phyloP scores from a whole-genome alignment of 192 early-diverging fungal genomes.

The Gonapodya sp. region DNA sequence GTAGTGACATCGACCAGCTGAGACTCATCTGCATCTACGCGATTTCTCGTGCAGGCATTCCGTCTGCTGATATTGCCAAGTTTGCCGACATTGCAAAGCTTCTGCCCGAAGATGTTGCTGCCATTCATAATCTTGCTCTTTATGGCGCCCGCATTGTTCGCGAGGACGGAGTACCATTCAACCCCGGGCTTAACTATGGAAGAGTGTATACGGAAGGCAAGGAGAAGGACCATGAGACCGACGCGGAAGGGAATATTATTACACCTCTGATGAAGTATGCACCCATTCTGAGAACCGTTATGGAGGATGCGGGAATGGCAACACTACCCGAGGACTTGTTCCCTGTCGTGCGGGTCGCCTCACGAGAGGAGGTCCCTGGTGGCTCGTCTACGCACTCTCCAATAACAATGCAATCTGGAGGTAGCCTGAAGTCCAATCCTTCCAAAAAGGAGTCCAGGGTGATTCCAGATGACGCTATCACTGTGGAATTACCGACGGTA shows the following conservation, averaged over 20 bases:
- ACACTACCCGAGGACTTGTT: constrained; percentile 52
- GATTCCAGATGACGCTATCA: background rate
- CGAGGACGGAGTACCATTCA: background rate
- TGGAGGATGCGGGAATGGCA: constrained; percentile 49
- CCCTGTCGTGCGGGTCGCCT: constrained; percentile 36
- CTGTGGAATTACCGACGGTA: background rate
- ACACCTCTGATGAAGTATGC: constrained; percentile 54
- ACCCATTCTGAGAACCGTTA: constrained; percentile 58
- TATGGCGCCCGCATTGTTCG: constrained; percentile 49
- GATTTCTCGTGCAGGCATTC: constrained; percentile 64
- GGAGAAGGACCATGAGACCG: constrained; percentile 55
- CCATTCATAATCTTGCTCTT: constrained; percentile 60
- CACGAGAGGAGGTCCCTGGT: background rate
- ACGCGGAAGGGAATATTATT: constrained; percentile 16
- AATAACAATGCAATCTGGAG: background rate
- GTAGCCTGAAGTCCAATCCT: background rate
- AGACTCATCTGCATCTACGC: constrained; percentile 76
- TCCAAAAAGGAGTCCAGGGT: background rate
- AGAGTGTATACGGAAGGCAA: constrained; percentile 34
- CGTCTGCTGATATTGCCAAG: constrained; percentile 54
- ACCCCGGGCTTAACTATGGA: background rate
- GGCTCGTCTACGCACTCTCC: background rate
- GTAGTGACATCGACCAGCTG: constrained; percentile 58
- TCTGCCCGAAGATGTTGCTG: constrained; percentile 58
- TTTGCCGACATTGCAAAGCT: constrained; percentile 62